Conservation (phyloP, 345 rosid species). For the Aquilaria sinensis region DNA sequence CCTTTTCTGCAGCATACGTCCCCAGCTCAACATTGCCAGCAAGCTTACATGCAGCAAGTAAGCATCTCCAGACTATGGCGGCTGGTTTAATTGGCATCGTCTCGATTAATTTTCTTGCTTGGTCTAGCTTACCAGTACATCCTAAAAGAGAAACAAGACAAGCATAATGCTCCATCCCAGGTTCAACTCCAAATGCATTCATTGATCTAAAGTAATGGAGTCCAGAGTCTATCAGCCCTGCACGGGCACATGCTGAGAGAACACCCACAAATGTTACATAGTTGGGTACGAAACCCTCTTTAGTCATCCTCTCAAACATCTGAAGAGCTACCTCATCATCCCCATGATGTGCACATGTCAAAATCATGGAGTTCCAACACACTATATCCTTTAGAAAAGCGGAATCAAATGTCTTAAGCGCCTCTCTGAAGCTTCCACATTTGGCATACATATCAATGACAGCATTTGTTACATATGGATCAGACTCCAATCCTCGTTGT, state of each 20-base stretch:
- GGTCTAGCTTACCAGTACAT: constrained; percentile 49
- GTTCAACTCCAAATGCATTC: constrained; percentile 47
- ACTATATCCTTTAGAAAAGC: constrained; percentile 36
- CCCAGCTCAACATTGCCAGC: constrained; percentile 49
- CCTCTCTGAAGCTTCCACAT: constrained; percentile 62
- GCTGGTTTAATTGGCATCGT: constrained; percentile 46
- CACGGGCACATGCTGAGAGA: constrained; percentile 76
- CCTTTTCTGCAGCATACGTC: constrained; percentile 63
- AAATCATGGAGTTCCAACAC: constrained; percentile 77
- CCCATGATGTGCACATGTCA: constrained; percentile 65
- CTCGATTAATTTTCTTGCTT: constrained; percentile 58
- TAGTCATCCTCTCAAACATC: constrained; percentile 46
- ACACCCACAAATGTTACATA: constrained; percentile 59
- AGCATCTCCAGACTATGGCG: constrained; percentile 63
- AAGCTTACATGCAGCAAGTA: constrained; percentile 52
- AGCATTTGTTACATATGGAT: constrained; percentile 52
- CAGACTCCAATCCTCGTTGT: constrained; percentile 37
- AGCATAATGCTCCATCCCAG: constrained; percentile 63
- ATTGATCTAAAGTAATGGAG: constrained; percentile 41
- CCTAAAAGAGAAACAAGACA: constrained; percentile 63
- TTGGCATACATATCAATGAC: constrained; percentile 75
- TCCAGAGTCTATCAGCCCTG: constrained; percentile 61
- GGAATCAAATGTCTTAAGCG: constrained; percentile 39
- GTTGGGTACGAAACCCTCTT: constrained; percentile 55
- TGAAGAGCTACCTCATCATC: constrained; percentile 48